Evolutionary conservation across 805 yeast genomes (phyloP), one percentile per base, ranked within the genome.

Genomic region (Candida wancherniae): DNA sequence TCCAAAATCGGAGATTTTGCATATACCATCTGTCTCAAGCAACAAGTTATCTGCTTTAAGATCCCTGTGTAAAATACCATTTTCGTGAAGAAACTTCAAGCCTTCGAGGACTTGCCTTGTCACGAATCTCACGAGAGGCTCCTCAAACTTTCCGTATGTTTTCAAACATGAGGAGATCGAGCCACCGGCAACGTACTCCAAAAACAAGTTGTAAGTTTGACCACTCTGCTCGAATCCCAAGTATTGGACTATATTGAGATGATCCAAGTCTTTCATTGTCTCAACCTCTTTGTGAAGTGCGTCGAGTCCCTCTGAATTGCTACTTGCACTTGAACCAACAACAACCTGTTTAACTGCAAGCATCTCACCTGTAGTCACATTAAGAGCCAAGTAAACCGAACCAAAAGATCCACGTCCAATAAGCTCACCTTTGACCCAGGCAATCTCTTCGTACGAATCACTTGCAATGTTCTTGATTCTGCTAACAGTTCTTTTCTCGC

Each of bases 101-200:
- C 98, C 98, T 30, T 75, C 68, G 10, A 90, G 63, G 2, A 88
- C 86, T 51, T 92, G 98, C 5, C 71, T 60, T 0, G 87, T 84
- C 32, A 92, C 58, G 52, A 73, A 84, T 42, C 75, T 67, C 19
- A 90, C 82, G 32, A 88, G 53, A 0, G 69, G 66, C 49, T 86
- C 95, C 35, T 84, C 90, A 55, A 92, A 88, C 36, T 78, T 70
- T 0, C 98, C 98, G 53, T 81, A 80, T 44, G 79, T 70, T 45
- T 88, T 69, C 45, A 92, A 69, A 46, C 94, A 73, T 7, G 87
- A 77, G 0, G 96, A 94, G 21, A 92, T 87, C 2, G 96, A 84
- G 0, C 98, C 99, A 33, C 99, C 99, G 8, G 97, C 95, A 39
- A 92, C 97, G 55, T 92, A 92, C 55, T 92, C 99, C 34, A 92